These are phyloP conservation scores for Trifolium pratense DNA, from an alignment of 306 rosid genomes.

Conservation along the genomic window DNA sequence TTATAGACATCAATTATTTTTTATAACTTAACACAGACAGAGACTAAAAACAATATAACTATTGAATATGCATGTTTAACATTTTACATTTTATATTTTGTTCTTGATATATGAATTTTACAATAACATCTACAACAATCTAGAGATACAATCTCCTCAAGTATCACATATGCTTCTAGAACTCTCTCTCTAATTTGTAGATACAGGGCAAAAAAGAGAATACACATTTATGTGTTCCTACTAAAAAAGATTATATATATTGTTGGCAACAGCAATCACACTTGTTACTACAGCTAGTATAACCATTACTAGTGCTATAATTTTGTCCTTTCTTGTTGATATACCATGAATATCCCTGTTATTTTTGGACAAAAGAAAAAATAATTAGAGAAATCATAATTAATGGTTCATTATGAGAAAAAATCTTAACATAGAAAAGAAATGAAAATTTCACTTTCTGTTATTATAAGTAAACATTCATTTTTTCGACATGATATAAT, in stretches of 20 bases:
- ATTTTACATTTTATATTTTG: conserved; percentile 20
- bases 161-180: conserved; percentile 17
- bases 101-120: not conserved
- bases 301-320: conserved; percentile 68
- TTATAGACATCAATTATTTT: too few relatives aligned
- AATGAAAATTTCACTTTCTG: too few relatives aligned
- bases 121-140: conserved; percentile 7
- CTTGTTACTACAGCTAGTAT: conserved; percentile 70
- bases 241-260: conserved; percentile 48
- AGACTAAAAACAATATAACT: too few relatives aligned
- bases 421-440: too few relatives aligned
- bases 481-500: too few relatives aligned
- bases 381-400: not conserved
- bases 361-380: not conserved
- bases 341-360: conserved; percentile 75
- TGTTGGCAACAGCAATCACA: conserved; percentile 69
- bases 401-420: not conserved
- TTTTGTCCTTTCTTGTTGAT: conserved; percentile 64
- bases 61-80: not conserved
- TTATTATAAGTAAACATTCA: too few relatives aligned
- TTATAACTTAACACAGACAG: too few relatives aligned
- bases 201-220: not conserved
- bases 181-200: conserved; percentile 26
- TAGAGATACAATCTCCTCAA: conserved; percentile 32
- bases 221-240: conserved; percentile 25